Evolutionary conservation across 2,329 filamentous ascomycete genomes (phyloP).

Genomic region (Thielaviopsis euricoi): DNA sequence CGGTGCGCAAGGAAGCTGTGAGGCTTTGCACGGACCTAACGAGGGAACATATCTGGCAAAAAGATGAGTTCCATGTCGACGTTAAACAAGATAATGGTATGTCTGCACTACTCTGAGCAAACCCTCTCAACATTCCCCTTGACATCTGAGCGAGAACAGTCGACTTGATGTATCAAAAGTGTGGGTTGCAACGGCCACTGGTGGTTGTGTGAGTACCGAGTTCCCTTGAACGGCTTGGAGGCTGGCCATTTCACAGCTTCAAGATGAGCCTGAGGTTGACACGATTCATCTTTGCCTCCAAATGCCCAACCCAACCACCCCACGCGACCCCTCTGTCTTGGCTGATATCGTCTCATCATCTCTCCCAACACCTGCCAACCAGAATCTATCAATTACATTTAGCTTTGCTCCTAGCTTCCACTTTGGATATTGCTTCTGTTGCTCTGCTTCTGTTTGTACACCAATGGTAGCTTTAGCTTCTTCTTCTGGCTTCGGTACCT

Average conservation of each 20-base stretch:
- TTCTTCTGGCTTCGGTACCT: neutral
- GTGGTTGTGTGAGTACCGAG: neutral
- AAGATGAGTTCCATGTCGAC: slow-evolving; percentile 61
- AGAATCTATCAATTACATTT: neutral
- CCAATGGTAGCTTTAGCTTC: neutral
- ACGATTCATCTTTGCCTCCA: neutral
- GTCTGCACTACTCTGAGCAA: slow-evolving; percentile 11
- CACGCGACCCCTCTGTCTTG: too few species aligned
- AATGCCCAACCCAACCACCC: neutral
- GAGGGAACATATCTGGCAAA: slow-evolving; percentile 91
- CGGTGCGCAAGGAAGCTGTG: slow-evolving; percentile 51
- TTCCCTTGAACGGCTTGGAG: neutral
- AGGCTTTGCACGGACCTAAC: slow-evolving; percentile 47
- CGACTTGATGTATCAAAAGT: neutral
- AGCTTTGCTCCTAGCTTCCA: neutral
- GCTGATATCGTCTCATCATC: too few species aligned
- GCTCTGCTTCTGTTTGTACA: neutral
- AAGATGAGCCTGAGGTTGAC: neutral
- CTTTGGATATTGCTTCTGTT: neutral
- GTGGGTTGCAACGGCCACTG: neutral
- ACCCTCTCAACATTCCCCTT: neutral
- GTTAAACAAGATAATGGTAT: slow-evolving; percentile 41
- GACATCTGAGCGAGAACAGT: neutral
- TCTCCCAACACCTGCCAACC: too few species aligned
- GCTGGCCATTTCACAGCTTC: neutral